These are phyloP conservation scores for Clathrus columnatus DNA, from an alignment of 768 basidiomycete species.

Conservation along the genomic window DNA sequence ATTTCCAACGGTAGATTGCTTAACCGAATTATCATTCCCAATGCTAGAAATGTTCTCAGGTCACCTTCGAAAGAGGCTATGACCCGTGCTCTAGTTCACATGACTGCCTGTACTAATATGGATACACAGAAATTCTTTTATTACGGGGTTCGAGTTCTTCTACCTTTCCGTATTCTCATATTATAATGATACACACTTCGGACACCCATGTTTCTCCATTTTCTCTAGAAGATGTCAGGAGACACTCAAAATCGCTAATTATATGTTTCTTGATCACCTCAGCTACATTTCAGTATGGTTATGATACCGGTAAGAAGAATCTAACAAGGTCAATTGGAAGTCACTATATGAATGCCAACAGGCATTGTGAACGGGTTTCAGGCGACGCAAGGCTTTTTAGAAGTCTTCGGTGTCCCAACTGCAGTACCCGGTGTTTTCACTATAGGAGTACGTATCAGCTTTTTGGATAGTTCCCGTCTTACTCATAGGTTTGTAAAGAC, in stretches of 20 bases:
- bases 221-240: not conserved
- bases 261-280: conserved; percentile 10
- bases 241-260: conserved; percentile 5
- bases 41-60: too few relatives aligned
- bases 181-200: not conserved
- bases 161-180: too few relatives aligned
- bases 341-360: not conserved
- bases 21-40: too few relatives aligned
- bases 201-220: not conserved
- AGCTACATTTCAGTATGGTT: conserved; percentile 14
- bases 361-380: conserved; percentile 16
- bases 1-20: too few relatives aligned
- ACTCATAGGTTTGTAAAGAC: not conserved
- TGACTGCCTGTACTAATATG: too few relatives aligned
- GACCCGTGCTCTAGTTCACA: too few relatives aligned
- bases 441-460: not conserved
- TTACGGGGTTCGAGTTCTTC: too few relatives aligned
- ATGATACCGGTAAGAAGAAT: conserved; percentile 5
- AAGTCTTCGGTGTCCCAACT: conserved; percentile 3
- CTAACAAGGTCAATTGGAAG: not conserved
- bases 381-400: conserved; percentile 14
- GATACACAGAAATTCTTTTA: too few relatives aligned
- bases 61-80: too few relatives aligned
- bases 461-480: not conserved
- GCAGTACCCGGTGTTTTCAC: not conserved